Conservation (phyloP, 768 basidiomycete species). For the Candolleomyces aberdarensis region DNA sequence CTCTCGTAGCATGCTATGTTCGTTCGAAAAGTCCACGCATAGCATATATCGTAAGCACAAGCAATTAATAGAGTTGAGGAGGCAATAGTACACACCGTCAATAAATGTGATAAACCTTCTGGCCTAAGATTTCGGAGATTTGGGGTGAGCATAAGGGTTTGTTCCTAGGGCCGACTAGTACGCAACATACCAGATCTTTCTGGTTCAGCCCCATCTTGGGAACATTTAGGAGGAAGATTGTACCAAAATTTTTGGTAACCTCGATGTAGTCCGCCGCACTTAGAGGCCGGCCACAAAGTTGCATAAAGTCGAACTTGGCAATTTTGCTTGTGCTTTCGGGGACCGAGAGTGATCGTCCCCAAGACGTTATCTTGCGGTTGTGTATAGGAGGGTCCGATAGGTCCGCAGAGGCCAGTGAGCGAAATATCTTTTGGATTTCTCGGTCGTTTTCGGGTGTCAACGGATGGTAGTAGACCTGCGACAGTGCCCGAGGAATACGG, state of each 20-base stretch:
- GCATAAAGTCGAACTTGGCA: conserved; percentile 82
- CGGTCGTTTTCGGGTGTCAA: conserved; percentile 57
- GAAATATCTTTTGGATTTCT: conserved; percentile 85
- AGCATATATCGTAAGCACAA: neutral
- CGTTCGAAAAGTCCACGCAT: conserved; percentile 5
- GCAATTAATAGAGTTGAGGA: neutral
- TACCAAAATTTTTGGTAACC: conserved; percentile 83
- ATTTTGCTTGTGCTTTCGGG: conserved; percentile 78
- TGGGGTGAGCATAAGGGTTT: neutral
- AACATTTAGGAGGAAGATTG: conserved; percentile 84
- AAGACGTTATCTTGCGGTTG: conserved; percentile 72
- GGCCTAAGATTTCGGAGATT: conserved; percentile 49
- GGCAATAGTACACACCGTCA: conserved; percentile 57
- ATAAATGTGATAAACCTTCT: conserved; percentile 97
- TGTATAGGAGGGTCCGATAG: conserved; percentile 52
- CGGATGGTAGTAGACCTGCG: conserved; percentile 90
- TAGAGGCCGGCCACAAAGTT: conserved; percentile 85
- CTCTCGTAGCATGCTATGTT: conserved; percentile 83
- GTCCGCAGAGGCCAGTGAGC: conserved; percentile 56
- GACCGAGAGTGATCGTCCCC: conserved; percentile 82
- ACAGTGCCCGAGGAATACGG: conserved; percentile 87
- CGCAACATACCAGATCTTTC: conserved; percentile 72
- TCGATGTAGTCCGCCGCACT: conserved; percentile 97
- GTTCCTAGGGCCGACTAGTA: neutral
- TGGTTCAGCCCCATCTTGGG: conserved; percentile 83